Evolutionary conservation across 2,329 filamentous ascomycete species (phyloP).

Genomic region (Xenoacremonium recifei): DNA sequence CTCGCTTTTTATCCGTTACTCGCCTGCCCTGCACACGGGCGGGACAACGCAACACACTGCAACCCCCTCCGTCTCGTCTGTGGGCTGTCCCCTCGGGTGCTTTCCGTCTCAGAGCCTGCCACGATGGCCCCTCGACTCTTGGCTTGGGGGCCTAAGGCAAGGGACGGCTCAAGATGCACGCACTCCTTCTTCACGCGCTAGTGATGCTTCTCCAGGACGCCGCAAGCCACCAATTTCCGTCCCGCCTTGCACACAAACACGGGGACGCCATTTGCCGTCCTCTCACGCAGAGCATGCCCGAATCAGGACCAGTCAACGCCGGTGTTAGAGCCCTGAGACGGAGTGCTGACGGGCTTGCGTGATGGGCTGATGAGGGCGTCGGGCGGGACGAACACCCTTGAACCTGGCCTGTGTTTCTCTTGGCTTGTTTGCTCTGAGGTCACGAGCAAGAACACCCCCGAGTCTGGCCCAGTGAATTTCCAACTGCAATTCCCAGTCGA

Average conservation of each 20-base stretch:
- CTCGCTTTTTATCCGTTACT: background rate
- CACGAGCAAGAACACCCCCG: too few species aligned
- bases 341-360: background rate
- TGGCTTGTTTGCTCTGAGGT: background rate
- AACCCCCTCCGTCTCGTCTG: too few species aligned
- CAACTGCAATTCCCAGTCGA: too few species aligned
- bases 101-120: background rate
- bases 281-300: too few species aligned
- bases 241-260: too few species aligned
- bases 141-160: conserved; percentile 3
- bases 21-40: background rate
- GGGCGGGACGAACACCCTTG: too few species aligned
- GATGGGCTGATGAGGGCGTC: background rate
- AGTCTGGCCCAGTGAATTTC: too few species aligned
- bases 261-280: too few species aligned
- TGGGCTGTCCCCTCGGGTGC: too few species aligned
- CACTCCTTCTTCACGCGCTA: conserved; percentile 4
- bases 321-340: background rate
- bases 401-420: conserved; percentile 2
- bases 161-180: conserved; percentile 6
- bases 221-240: too few species aligned
- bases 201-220: too few species aligned
- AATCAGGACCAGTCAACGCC: background rate
- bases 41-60: too few species aligned
- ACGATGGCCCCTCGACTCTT: background rate